phyloP scores from a whole-genome alignment of 441 rosid species.

The Pelargonium australe region DNA sequence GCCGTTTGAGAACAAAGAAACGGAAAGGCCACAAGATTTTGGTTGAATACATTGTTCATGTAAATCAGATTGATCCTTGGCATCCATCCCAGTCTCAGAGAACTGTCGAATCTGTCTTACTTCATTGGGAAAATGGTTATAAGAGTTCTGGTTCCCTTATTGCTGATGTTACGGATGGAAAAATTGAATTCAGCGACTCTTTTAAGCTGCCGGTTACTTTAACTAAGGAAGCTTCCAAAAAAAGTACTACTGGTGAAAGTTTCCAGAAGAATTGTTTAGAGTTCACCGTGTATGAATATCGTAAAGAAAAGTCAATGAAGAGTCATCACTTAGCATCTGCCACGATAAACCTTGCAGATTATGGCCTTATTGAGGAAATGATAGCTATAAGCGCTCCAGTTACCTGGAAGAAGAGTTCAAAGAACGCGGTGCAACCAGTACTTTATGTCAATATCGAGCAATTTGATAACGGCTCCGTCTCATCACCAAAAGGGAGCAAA shows the following conservation, averaged over 20 bases:
- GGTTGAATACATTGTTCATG: slow-evolving; percentile 56
- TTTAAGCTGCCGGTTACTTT: slow-evolving; percentile 74
- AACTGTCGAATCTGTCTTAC: slow-evolving; percentile 69
- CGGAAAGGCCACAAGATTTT: slow-evolving; percentile 43
- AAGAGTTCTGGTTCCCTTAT: slow-evolving; percentile 62
- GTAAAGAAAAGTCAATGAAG: slow-evolving; percentile 58
- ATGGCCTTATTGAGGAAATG: slow-evolving; percentile 52
- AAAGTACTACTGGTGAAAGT: slow-evolving; percentile 38
- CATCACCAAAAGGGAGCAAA: slow-evolving; percentile 21
- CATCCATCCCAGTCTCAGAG: slow-evolving; percentile 87
- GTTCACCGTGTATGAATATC: slow-evolving; percentile 77
- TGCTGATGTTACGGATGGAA: slow-evolving; percentile 70
- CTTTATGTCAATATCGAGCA: slow-evolving; percentile 58
- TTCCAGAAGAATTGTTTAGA: slow-evolving; percentile 66
- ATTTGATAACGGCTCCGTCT: slow-evolving; percentile 36
- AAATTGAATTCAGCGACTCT: slow-evolving; percentile 80
- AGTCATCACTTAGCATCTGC: slow-evolving; percentile 66
- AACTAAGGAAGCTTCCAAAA: slow-evolving; percentile 48
- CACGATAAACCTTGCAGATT: slow-evolving; percentile 65
- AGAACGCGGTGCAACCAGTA: slow-evolving; percentile 38
- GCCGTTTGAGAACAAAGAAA: slow-evolving; percentile 43
- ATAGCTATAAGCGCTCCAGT: slow-evolving; percentile 40
- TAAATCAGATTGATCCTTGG: slow-evolving; percentile 92
- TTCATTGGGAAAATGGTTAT: slow-evolving; percentile 90
- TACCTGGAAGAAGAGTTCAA: slow-evolving; percentile 53